Base-by-base conservation (phyloP, 371 early-diverging fungal genomes). In the Coemansia sp. region DNA sequence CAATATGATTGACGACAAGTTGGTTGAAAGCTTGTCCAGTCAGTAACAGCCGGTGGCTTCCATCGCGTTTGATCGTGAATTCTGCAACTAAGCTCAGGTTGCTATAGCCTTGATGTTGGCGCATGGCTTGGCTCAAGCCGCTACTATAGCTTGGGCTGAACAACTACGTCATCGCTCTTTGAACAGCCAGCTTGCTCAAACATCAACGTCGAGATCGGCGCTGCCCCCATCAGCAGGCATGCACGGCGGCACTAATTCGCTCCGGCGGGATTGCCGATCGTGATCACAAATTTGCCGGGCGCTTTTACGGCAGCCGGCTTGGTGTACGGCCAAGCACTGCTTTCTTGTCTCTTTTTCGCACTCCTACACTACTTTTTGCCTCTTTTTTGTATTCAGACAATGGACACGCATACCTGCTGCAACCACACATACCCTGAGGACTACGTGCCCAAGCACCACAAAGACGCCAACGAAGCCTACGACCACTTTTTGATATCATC, bases 401-500 rank as follows among this genome's bases (percentile, higher is more conserved):
- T 63, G 63, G 50, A 59, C 5, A 38, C 50, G n/a, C 48, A 50
- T 33, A 11, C 59, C 3, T 75, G 75, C 51, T 66, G 72, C 62
- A 56, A 58, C 49, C 75, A 75, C 65, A 50, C 61, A 48, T 48
- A 42, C 3, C 63, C 72, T 16, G 56, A 54, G 4, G 69, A 47
- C 33, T 71, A 75, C 20, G 63, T 75, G 2, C 75, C 75, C 6
- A 39, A 56, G 20, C 75, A 75, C 53, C 50, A 70, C 59, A 62
- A 50, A 10, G 34, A 36, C 1, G 72, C 41, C 2, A 50, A 43
- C 51, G 63, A 61, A 26, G 58, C 26, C 2, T 56, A 66, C 35
- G 75, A 75, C 63, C 66, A 72, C n/a, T 75, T 75, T 47, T 48
- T 75, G 60, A 75, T 75, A 33, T 59, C 72, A 0, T 5, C 71